phyloP scores from a whole-genome alignment of 1,284 basidiomycete species.

The Schizophyllum commune region DNA sequence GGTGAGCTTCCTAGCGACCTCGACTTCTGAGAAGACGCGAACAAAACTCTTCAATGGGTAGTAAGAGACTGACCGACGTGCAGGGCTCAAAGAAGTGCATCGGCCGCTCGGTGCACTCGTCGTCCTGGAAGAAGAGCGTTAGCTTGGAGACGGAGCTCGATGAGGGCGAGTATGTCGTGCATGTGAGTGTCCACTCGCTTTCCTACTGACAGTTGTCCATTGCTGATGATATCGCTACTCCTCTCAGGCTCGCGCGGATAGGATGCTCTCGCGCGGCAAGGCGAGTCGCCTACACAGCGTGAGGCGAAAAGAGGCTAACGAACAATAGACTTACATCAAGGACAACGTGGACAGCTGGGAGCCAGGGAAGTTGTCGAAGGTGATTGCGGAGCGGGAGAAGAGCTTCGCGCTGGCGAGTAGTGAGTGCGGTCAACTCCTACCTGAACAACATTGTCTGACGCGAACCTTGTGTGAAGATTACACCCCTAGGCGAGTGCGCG shows the following conservation, averaged over 20 bases:
- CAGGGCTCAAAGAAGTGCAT: constrained; percentile 25
- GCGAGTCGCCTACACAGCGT: not conserved
- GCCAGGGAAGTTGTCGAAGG: constrained; percentile 25
- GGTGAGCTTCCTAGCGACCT: not conserved
- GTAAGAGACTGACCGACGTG: too few relatives aligned
- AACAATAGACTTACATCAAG: not conserved
- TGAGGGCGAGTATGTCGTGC: constrained; percentile 44
- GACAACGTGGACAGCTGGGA: constrained; percentile 21
- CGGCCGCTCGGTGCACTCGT: constrained; percentile 27
- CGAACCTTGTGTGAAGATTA: constrained; percentile 21
- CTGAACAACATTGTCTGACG: not conserved
- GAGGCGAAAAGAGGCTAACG: not conserved
- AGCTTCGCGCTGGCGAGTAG: constrained; percentile 39
- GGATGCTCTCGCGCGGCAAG: constrained; percentile 1
- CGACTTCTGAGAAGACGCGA: not conserved
- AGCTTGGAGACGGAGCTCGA: constrained; percentile 34
- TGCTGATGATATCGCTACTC: not conserved
- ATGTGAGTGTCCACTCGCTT: constrained; percentile 27
- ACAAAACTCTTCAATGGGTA: not conserved
- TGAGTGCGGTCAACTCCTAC: constrained; percentile 15
- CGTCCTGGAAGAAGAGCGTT: constrained; percentile 29
- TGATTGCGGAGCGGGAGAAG: constrained; percentile 32
- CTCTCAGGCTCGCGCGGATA: constrained; percentile 33
- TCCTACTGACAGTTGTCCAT: too few relatives aligned
- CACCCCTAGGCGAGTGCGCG: constrained; percentile 26